These are phyloP conservation scores for Talaromyces sp. DNA, from an alignment of 2,329 filamentous ascomycete species.

Conservation along the genomic window DNA sequence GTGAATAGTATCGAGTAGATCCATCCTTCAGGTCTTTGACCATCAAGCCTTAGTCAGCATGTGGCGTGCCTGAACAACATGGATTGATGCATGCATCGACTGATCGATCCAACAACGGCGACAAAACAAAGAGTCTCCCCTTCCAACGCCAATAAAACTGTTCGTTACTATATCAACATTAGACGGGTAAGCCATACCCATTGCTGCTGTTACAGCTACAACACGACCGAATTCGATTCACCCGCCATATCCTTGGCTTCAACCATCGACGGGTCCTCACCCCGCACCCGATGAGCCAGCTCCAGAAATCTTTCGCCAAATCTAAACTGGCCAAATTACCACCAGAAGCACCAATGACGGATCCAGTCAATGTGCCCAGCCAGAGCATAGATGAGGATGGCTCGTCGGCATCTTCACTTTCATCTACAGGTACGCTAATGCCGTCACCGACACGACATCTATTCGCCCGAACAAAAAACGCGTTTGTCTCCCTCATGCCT, in stretches of 20 bases:
- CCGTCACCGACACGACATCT: slow-evolving; percentile 73
- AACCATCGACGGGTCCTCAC: neutral
- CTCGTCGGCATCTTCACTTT: slow-evolving; percentile 79
- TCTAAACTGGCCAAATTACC: slow-evolving; percentile 68
- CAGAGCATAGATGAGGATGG: slow-evolving; percentile 58
- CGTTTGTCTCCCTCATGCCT: slow-evolving; percentile 53
- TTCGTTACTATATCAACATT: too few species aligned
- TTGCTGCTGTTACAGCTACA: too few species aligned
- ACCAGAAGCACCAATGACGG: slow-evolving; percentile 56
- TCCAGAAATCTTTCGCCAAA: slow-evolving; percentile 78
- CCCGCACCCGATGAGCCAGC: slow-evolving; percentile 68
- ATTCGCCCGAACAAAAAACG: slow-evolving; percentile 67
- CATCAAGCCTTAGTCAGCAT: too few species aligned
- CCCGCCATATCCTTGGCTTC: neutral
- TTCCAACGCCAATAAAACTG: too few species aligned
- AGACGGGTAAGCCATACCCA: too few species aligned
- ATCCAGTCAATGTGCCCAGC: slow-evolving; percentile 40
- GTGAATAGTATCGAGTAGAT: too few species aligned
- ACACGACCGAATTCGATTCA: too few species aligned
- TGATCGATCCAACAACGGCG: too few species aligned
- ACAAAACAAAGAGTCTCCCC: too few species aligned
- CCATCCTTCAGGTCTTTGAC: too few species aligned
- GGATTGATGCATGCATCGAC: too few species aligned
- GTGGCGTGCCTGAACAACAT: too few species aligned
- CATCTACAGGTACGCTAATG: slow-evolving; percentile 88